Evolutionary conservation across 2,329 filamentous ascomycete species (phyloP), one percentile per base, ranked within the genome.

Genomic region (Leptosphaerulina australis): DNA sequence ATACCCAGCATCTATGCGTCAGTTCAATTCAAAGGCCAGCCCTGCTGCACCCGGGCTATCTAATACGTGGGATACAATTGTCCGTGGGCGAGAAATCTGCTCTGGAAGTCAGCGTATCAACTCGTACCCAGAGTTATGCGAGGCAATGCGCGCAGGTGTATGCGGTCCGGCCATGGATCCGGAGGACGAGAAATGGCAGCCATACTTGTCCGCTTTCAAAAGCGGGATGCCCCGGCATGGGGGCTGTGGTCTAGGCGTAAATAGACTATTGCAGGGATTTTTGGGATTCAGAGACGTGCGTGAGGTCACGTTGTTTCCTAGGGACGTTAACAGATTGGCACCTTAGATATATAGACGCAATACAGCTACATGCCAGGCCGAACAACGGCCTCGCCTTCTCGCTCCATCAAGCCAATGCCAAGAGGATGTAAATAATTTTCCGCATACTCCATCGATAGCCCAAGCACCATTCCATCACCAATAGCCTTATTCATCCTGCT

Each of bases 141-240:
- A 18, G 20, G 35, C 35, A 24, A 38, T 38, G 35, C 20, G 4
- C 4, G 35, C 35, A n/a, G 35, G 35, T 38, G 35, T 38, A 22
- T 38, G 35, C 15, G 35, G 35, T 5, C 35, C 35, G 22, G 4
- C 35, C 22, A n/a, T 38, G 3, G 35, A 38, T 22, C 35, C 35
- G 6, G 9, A 24, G 11, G 35, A 17, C 20, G 35, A 38, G 20
- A 38, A 38, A 15, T 38, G 35, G 35, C 17, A 38, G 17, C 14
- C 35, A 12, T 38, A 38, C 22, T 24, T 38, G 35, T n/a, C 35
- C n/a, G 35, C 35, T 22, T 38, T 38, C 35, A 38, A 24, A 15
- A 26, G 18, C 7, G 35, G 35, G n/a, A 38, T 38, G 35, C 35
- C 35, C 22, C 35, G 35, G 10, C 35, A 38, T 38, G 35, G 35